These are phyloP conservation scores for Pythium utonaiense DNA, from an alignment of 352 stramenopile genomes.

Conservation along the genomic window DNA sequence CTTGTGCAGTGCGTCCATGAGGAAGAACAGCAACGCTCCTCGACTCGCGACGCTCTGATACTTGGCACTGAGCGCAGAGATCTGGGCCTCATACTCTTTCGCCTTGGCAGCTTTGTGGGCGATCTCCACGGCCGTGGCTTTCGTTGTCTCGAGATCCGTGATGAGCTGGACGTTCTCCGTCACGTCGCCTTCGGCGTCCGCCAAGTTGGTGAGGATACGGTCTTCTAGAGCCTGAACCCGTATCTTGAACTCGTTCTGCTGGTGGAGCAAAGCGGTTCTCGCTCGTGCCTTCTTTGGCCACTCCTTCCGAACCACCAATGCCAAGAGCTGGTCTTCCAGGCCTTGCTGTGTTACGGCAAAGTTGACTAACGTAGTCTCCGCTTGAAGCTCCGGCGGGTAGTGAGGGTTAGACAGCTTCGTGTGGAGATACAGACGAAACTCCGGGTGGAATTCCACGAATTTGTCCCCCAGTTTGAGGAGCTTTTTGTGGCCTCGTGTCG, in stretches of 20 bases:
- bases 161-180: conserved; percentile 96
- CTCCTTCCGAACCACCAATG: conserved; percentile 87
- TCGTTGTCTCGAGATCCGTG: conserved; percentile 92
- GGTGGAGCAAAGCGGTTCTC: conserved; percentile 75
- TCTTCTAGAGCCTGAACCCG: conserved; percentile 85
- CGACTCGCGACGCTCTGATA: conserved; percentile 90
- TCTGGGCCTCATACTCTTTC: conserved; percentile 67
- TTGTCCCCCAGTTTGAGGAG: conserved; percentile 87
- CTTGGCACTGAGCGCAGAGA: conserved; percentile 86
- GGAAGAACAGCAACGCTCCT: conserved; percentile 94
- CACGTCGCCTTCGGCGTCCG: conserved; percentile 81
- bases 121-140: conserved; percentile 85
- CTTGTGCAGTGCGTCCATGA: conserved; percentile 91
- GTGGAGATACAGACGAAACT: conserved; percentile 88
- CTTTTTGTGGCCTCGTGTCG: conserved; percentile 68
- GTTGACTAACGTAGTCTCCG: conserved; percentile 90
- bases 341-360: conserved; percentile 89
- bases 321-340: conserved; percentile 88
- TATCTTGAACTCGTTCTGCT: conserved; percentile 91
- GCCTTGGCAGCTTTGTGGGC: conserved; percentile 78
- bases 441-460: conserved; percentile 72
- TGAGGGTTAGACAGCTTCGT: conserved; percentile 93
- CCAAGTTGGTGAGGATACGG: conserved; percentile 82
- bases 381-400: conserved; percentile 89
- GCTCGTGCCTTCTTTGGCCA: conserved; percentile 84